These are phyloP conservation scores for Dendrobium chrysotoxum DNA, from an alignment of 106 monocot species.

Conservation along the genomic window DNA sequence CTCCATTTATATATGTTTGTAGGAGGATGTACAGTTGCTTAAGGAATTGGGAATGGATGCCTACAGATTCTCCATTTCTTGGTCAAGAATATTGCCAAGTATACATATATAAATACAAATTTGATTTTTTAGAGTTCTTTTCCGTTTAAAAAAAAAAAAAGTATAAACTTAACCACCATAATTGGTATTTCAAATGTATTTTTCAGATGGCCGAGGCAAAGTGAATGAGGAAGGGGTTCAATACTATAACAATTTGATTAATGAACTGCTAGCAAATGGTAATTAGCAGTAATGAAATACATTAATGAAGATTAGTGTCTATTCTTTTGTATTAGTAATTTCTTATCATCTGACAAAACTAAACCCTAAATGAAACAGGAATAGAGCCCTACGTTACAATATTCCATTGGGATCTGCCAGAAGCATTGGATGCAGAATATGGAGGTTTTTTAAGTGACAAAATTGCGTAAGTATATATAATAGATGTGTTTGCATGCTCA, in stretches of 20 bases:
- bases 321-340: no score
- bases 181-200: background rate
- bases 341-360: background rate
- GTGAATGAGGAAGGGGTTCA: conserved; percentile 47
- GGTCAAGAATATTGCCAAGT: conserved; percentile 52
- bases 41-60: conserved; percentile 43
- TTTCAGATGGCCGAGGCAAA: conserved; percentile 22
- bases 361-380: conserved; percentile 12
- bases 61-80: conserved; percentile 58
- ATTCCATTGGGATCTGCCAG: conserved; percentile 59
- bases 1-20: background rate
- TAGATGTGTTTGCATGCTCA: no score
- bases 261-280: conserved; percentile 46
- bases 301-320: background rate
- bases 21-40: conserved; percentile 46
- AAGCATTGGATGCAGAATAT: conserved; percentile 43
- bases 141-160: background rate
- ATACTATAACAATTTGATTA: conserved; percentile 56
- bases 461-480: conserved; percentile 15
- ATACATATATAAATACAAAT: background rate
- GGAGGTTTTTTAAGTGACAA: conserved; percentile 30
- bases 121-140: background rate
- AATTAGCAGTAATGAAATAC: background rate
- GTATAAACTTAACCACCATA: background rate
- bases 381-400: conserved; percentile 45